Evolutionary conservation across 495 filamentous ascomycete species (phyloP).

Genomic region (Podospora fimiseda): DNA sequence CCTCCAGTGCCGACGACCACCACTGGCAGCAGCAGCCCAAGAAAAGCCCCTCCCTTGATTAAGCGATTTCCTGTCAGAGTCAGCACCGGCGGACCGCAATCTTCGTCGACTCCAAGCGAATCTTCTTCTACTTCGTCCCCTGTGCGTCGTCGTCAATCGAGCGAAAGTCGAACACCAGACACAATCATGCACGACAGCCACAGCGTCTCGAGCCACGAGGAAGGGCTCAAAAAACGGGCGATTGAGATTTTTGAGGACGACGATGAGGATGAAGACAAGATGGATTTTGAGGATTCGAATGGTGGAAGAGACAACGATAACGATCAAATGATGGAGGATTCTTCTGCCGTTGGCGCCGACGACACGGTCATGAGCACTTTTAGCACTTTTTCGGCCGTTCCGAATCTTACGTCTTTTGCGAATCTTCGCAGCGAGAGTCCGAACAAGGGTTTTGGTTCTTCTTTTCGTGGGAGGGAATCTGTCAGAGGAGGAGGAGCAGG

Average conservation of each 20-base stretch:
- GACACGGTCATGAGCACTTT: slow-evolving; percentile 67
- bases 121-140: too few species aligned
- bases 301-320: background rate
- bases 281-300: slow-evolving; percentile 2
- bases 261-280: slow-evolving; percentile 22
- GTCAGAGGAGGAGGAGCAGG: slow-evolving; percentile 12
- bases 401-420: slow-evolving; percentile 82
- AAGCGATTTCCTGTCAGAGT: slow-evolving; percentile 50
- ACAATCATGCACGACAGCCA: too few species aligned
- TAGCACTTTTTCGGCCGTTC: slow-evolving; percentile 79
- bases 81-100: slow-evolving; percentile 21
- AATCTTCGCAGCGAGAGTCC: slow-evolving; percentile 53
- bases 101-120: too few species aligned
- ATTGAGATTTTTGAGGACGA: slow-evolving; percentile 52
- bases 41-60: slow-evolving; percentile 45
- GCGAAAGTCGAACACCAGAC: too few species aligned
- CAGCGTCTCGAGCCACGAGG: slow-evolving; percentile 18
- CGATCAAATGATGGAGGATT: slow-evolving; percentile 11
- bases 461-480: background rate
- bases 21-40: slow-evolving; percentile 22
- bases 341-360: slow-evolving; percentile 46
- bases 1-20: slow-evolving; percentile 21
- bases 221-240: slow-evolving; percentile 22
- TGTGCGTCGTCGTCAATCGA: slow-evolving; percentile 19
- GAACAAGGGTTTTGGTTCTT: slow-evolving; percentile 35